Evolutionary conservation across 2,329 filamentous ascomycete species (phyloP).

Genomic region (Arthrobotrys musiformis): DNA sequence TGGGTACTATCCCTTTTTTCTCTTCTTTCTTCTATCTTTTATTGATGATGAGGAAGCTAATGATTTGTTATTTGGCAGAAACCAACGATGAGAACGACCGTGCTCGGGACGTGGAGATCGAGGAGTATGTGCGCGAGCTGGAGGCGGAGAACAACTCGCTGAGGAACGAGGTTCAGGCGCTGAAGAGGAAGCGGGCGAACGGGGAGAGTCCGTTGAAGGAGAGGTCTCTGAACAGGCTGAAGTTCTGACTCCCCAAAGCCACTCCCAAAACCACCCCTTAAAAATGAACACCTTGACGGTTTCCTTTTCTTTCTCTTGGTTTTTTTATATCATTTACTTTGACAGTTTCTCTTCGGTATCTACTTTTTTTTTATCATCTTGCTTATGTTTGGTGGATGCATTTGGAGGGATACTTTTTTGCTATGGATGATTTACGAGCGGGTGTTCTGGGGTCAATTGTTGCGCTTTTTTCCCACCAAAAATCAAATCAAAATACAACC

Average conservation of each 20-base stretch:
- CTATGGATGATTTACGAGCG: slow-evolving; percentile 17
- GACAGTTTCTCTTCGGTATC: not conserved
- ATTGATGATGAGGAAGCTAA: not conserved
- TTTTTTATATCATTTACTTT: not conserved
- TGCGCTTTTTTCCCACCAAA: too few species aligned
- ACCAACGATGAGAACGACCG: slow-evolving; percentile 63
- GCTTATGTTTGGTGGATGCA: not conserved
- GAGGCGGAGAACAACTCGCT: slow-evolving; percentile 78
- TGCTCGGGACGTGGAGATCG: slow-evolving; percentile 66
- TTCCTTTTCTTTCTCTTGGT: not conserved
- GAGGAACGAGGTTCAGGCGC: slow-evolving; percentile 71
- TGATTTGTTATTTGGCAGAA: slow-evolving; percentile 29
- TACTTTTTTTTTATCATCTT: not conserved
- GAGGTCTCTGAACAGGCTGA: slow-evolving; percentile 53
- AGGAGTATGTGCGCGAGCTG: slow-evolving; percentile 73
- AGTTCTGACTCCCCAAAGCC: too few species aligned
- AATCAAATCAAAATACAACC: too few species aligned
- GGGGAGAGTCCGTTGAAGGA: slow-evolving; percentile 56
- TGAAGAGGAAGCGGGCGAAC: slow-evolving; percentile 49
- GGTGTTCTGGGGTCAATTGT: slow-evolving; percentile 29
- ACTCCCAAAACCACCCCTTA: too few species aligned
- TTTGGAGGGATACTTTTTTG: slow-evolving; percentile 11
- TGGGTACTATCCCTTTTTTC: slow-evolving; percentile 61
- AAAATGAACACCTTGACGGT: not conserved
- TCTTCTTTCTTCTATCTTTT: not conserved